Percentiles rank a stretch among this genome's conserved stretches.
phyloP scores from a whole-genome alignment of 805 yeast species.

The Wickerhamiella cacticola region DNA sequence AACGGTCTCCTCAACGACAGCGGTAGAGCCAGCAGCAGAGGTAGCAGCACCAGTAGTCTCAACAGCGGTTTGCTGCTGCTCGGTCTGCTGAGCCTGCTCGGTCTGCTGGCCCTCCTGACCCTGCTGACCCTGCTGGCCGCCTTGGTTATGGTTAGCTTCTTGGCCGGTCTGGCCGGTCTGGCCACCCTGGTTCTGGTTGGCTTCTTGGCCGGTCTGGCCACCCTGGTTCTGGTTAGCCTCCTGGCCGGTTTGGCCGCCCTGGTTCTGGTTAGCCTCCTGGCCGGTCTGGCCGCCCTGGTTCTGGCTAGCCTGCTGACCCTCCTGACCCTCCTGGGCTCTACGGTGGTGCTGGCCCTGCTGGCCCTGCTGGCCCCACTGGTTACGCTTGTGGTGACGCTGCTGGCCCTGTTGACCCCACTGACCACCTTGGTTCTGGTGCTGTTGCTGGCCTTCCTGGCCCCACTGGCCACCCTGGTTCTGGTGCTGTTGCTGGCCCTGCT shows the following conservation, averaged over 20 bases:
- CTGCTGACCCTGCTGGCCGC: not conserved
- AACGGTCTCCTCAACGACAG: constrained; percentile 10
- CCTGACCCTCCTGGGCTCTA: no score
- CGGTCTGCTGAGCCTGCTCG: not conserved
- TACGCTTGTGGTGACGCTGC: not conserved
- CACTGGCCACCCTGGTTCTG: constrained; percentile 1
- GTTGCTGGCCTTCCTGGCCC: not conserved
- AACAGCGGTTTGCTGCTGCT: no score
- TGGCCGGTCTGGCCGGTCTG: no score
- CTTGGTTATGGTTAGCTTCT: no score
- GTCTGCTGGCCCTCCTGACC: not conserved
- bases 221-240: not conserved
- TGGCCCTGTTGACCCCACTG: not conserved
- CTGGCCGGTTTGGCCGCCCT: not conserved
- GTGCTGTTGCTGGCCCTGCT: not conserved
- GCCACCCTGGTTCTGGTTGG: not conserved
- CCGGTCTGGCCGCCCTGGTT: constrained; percentile 1
- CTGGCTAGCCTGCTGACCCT: constrained; percentile 1
- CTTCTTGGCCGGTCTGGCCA: not conserved
- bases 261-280: not conserved
- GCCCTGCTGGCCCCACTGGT: not conserved
- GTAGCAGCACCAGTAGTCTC: not conserved
- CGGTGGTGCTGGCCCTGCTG: not conserved
- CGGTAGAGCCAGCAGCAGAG: constrained; percentile 6
- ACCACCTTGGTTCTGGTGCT: not conserved